Conservation (phyloP, 192 early-diverging fungal species). For the Chytriomyces confervae region DNA sequence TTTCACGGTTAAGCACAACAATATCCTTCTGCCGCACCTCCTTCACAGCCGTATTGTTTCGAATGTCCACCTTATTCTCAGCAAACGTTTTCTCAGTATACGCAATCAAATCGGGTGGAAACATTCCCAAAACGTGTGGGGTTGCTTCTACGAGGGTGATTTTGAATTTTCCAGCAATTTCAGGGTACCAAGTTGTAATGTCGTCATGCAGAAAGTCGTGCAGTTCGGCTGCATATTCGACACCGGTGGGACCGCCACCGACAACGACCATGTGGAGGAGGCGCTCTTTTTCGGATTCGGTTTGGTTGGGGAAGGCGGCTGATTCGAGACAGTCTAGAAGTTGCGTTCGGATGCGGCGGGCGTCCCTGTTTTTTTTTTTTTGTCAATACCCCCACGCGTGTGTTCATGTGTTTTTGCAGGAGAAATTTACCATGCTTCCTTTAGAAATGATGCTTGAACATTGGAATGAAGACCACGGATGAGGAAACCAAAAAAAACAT, state of each 20-base stretch:
- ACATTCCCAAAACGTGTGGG: slow-evolving; percentile 77
- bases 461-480: too few relatives aligned
- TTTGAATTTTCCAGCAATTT: slow-evolving; percentile 74
- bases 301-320: slow-evolving; percentile 73
- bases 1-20: slow-evolving; percentile 65
- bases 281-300: slow-evolving; percentile 72
- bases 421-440: too few relatives aligned
- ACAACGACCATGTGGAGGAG: slow-evolving; percentile 73
- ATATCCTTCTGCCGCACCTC: slow-evolving; percentile 76
- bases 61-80: slow-evolving; percentile 71
- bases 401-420: too few relatives aligned
- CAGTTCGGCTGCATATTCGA: slow-evolving; percentile 84
- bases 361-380: slow-evolving; percentile 60
- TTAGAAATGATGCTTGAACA: too few relatives aligned
- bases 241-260: slow-evolving; percentile 53
- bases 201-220: slow-evolving; percentile 84
- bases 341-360: slow-evolving; percentile 74
- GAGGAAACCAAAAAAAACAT: too few relatives aligned
- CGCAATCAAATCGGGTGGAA: slow-evolving; percentile 76
- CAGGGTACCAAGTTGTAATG: slow-evolving; percentile 70
- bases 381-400: too few relatives aligned
- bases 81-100: slow-evolving; percentile 82
- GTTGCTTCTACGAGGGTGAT: slow-evolving; percentile 74
- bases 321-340: slow-evolving; percentile 77
- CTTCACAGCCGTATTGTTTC: slow-evolving; percentile 81